Evolutionary conservation across 1,139 yeast species (phyloP).

Genomic region (Taphrina communis): DNA sequence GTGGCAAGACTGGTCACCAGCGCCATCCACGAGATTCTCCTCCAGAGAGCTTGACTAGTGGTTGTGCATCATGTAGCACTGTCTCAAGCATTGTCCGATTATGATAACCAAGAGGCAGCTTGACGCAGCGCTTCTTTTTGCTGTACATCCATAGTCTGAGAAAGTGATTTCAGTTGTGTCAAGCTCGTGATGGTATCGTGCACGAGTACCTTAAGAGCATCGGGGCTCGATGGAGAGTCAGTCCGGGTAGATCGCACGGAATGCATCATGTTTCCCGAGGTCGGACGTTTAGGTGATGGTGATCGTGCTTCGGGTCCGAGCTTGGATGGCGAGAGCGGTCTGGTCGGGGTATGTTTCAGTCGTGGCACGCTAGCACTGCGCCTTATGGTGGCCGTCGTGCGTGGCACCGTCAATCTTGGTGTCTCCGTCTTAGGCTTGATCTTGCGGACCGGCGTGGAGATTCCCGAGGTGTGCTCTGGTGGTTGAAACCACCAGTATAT

Average conservation of each 20-base stretch:
- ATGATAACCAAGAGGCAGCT: not conserved
- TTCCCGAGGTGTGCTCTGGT: not conserved
- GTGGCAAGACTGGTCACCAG: too few relatives aligned
- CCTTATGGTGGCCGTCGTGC: conserved; percentile 1
- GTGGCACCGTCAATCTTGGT: not conserved
- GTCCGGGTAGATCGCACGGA: not conserved
- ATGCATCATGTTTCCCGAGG: not conserved
- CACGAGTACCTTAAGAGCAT: not conserved
- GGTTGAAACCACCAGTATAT: conserved; percentile 28
- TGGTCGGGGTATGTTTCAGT: not conserved
- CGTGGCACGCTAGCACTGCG: conserved; percentile 19
- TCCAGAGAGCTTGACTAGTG: too few relatives aligned
- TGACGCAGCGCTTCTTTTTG: conserved; percentile 10
- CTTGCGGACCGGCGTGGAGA: conserved; percentile 27
- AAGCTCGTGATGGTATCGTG: not conserved
- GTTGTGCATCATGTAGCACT: not conserved
- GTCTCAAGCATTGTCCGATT: not conserved
- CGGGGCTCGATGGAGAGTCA: not conserved
- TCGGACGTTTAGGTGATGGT: conserved; percentile 20
- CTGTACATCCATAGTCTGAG: not conserved
- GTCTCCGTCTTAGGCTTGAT: conserved; percentile 14
- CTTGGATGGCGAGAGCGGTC: conserved; percentile 36
- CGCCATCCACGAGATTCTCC: too few relatives aligned
- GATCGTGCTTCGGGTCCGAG: conserved; percentile 7
- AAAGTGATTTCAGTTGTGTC: not conserved